phyloP scores from a whole-genome alignment of 352 stramenopile genomes.

The Pythium biforme region DNA sequence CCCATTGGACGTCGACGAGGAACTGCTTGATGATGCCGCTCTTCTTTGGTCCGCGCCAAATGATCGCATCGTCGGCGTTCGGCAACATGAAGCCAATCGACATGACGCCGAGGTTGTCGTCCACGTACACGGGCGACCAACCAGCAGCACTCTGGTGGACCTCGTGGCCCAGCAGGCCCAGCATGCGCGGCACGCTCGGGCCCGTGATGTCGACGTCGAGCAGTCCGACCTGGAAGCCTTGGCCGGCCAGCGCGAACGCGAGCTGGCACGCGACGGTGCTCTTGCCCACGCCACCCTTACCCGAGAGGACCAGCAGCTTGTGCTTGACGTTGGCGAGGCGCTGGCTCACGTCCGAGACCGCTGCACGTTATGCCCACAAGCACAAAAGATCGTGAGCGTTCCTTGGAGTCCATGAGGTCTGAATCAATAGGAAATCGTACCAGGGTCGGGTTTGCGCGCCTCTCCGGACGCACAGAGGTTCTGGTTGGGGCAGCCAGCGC shows the following conservation, averaged over 20 bases:
- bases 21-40: conserved; percentile 99
- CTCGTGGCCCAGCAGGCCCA: conserved; percentile 89
- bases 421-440: conserved; percentile 15
- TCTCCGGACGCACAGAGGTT: conserved; percentile 93
- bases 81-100: conserved; percentile 99
- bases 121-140: conserved; percentile 99
- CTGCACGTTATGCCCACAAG: conserved; percentile 19
- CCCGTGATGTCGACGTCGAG: conserved; percentile 99
- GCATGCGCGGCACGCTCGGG: conserved; percentile 97
- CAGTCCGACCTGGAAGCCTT: conserved; percentile 96
- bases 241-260: conserved; percentile 93
- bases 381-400: neutral
- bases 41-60: conserved; percentile 99
- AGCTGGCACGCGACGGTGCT: conserved; percentile 98
- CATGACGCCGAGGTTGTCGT: conserved; percentile 98
- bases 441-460: conserved; percentile 80
- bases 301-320: conserved; percentile 98
- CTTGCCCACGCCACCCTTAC: conserved; percentile 99
- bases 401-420: too few relatives aligned
- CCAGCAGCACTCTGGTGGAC: conserved; percentile 97
- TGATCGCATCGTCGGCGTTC: conserved; percentile 97
- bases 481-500: conserved; percentile 98
- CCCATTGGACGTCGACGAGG: conserved; percentile 99
- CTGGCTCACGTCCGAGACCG: conserved; percentile 87
- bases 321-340: conserved; percentile 89